Conservation (phyloP, 1,139 yeast species). For the Candida pseudoviswanathii region DNA sequence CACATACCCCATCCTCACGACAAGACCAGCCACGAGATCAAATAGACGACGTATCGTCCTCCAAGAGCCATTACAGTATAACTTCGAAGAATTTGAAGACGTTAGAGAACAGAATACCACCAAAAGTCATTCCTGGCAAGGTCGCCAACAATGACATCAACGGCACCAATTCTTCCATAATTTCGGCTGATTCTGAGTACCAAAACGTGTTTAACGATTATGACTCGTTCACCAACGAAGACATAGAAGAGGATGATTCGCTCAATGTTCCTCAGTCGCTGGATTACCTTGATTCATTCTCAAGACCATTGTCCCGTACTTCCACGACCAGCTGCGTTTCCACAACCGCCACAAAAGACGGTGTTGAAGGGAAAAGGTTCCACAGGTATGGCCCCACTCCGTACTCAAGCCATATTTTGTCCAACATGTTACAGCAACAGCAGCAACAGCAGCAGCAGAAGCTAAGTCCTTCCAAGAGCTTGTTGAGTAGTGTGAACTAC, state of each 20-base stretch:
- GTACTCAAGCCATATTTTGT: constrained; percentile 35
- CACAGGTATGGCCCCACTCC: constrained; percentile 47
- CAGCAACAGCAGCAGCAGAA: constrained; percentile 15
- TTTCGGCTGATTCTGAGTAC: constrained; percentile 30
- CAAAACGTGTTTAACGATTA: constrained; percentile 17
- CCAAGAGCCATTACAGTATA: constrained; percentile 24
- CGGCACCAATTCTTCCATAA: constrained; percentile 28
- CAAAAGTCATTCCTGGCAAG: neutral
- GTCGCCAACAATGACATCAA: constrained; percentile 3
- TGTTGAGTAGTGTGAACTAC: neutral
- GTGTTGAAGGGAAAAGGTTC: constrained; percentile 63
- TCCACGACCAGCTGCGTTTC: constrained; percentile 68
- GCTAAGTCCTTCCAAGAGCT: neutral
- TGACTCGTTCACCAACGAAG: constrained; percentile 1
- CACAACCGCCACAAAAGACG: constrained; percentile 74
- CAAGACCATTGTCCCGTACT: constrained; percentile 61
- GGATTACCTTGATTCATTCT: constrained; percentile 23
- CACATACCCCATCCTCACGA: constrained; percentile 1
- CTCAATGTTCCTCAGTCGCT: constrained; percentile 1
- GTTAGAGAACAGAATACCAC: constrained; percentile 9
- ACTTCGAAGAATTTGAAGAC: constrained; percentile 24
- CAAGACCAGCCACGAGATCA: constrained; percentile 7
- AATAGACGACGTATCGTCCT: constrained; percentile 12
- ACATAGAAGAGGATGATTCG: constrained; percentile 3
- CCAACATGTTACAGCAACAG: constrained; percentile 33